Conservation (phyloP, 2,329 filamentous ascomycete genomes). For the Coniochaeta ligniaria region DNA sequence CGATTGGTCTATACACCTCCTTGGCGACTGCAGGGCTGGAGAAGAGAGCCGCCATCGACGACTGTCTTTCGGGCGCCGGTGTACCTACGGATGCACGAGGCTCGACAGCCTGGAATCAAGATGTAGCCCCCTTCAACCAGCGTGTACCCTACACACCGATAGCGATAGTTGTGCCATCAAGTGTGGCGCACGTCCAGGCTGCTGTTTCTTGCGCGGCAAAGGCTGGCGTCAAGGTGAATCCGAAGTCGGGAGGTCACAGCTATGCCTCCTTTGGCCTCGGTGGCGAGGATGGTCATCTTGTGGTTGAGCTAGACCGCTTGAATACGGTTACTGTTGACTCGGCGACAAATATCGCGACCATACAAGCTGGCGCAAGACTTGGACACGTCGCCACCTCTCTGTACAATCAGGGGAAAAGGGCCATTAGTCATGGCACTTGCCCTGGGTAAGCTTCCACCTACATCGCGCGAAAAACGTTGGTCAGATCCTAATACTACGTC, state of each 20-base stretch:
- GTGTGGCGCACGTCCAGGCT: slow-evolving; percentile 33
- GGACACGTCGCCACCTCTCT: slow-evolving; percentile 36
- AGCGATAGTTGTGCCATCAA: slow-evolving; percentile 34
- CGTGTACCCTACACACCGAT: slow-evolving; percentile 26
- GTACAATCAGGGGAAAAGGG: slow-evolving; percentile 28
- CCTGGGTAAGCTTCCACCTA: slow-evolving; percentile 30
- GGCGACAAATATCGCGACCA: slow-evolving; percentile 30
- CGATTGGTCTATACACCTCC: neutral
- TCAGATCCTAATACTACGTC: neutral
- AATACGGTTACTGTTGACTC: slow-evolving; percentile 32
- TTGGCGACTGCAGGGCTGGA: neutral
- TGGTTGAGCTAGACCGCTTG: slow-evolving; percentile 40
- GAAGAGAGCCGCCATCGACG: slow-evolving; percentile 16
- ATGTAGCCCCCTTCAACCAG: slow-evolving; percentile 19
- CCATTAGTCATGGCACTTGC: slow-evolving; percentile 43
- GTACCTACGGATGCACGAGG: slow-evolving; percentile 16
- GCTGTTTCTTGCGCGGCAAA: slow-evolving; percentile 37
- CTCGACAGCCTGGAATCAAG: slow-evolving; percentile 15
- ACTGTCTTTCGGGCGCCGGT: slow-evolving; percentile 16
- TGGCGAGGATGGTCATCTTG: slow-evolving; percentile 38
- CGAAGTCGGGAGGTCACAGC: slow-evolving; percentile 43
- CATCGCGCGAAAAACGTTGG: neutral
- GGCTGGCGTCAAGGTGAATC: slow-evolving; percentile 34
- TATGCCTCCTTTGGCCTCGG: slow-evolving; percentile 42
- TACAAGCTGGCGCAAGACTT: slow-evolving; percentile 43